Conservation (phyloP, 208 protist species). For the Leishmania gerbilli region DNA sequence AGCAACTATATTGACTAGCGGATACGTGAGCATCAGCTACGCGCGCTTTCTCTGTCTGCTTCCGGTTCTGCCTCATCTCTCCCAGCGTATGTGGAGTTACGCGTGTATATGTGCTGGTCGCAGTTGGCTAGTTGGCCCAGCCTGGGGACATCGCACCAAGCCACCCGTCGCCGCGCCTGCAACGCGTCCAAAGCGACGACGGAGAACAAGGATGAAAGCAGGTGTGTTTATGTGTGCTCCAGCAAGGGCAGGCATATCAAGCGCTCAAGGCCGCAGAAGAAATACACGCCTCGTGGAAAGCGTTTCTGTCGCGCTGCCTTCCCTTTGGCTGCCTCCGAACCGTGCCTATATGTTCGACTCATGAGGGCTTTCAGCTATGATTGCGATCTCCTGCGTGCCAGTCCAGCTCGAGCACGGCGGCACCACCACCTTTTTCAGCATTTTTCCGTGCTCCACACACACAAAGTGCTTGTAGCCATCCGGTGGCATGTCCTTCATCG, state of each 20-base stretch:
- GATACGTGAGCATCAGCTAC: background rate
- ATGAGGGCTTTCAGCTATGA: conserved; percentile 37
- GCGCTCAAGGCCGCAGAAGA: background rate
- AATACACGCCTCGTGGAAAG: background rate
- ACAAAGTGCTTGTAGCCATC: conserved; percentile 85
- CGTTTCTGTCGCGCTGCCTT: background rate
- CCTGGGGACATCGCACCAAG: background rate
- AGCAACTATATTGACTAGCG: background rate
- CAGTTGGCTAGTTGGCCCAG: background rate
- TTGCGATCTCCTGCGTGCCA: conserved; percentile 50
- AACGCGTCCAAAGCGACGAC: background rate
- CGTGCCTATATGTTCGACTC: conserved; percentile 45
- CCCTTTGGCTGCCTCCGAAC: background rate
- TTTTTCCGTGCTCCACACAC: conserved; percentile 86
- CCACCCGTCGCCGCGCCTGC: background rate
- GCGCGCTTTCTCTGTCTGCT: background rate
- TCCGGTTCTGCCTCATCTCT: background rate
- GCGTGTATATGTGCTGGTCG: background rate
- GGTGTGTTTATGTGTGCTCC: background rate
- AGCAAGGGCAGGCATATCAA: background rate
- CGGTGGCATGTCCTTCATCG: conserved; percentile 71
- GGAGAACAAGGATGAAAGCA: background rate
- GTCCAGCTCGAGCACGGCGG: conserved; percentile 63
- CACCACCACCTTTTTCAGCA: conserved; percentile 63
- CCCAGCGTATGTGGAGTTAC: background rate